phyloP scores from a whole-genome alignment of 208 protist genomes.

The Trypanosomatidae sp. region DNA sequence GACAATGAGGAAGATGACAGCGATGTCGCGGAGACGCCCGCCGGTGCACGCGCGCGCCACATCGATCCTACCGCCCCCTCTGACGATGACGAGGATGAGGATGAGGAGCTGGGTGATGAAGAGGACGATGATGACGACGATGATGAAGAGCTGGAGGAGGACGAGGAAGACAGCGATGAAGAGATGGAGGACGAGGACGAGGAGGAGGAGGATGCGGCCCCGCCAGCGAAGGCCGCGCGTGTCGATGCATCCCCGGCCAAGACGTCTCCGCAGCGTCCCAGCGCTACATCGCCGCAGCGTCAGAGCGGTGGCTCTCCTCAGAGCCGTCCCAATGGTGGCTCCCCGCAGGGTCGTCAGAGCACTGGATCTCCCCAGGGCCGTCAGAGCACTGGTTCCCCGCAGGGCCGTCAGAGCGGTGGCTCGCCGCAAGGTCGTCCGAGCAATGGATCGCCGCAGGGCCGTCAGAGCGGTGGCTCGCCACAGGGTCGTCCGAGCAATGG shows the following conservation, averaged over 20 bases:
- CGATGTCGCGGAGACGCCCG: too few relatives aligned
- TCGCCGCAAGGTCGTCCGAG: too few relatives aligned
- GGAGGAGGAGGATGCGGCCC: conserved; percentile 31
- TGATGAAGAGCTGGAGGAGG: conserved; percentile 21
- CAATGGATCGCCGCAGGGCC: conserved; percentile 20
- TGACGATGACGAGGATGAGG: conserved; percentile 1
- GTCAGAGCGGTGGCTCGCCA: conserved; percentile 18
- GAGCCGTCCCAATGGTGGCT: conserved; percentile 11
- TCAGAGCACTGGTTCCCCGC: conserved; percentile 5
- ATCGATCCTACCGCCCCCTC: too few relatives aligned
- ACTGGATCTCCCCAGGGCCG: conserved; percentile 18
- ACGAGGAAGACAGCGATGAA: conserved; percentile 40
- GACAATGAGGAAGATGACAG: too few relatives aligned
- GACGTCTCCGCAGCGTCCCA: too few relatives aligned
- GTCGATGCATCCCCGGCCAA: too few relatives aligned
- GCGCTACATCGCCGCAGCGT: conserved; percentile 16
- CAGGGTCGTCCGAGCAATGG: conserved; percentile 17
- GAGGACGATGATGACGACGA: conserved; percentile 25
- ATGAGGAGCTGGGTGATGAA: conserved; percentile 12
- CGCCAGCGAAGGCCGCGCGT: conserved; percentile 32
- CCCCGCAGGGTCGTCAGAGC: conserved; percentile 24
- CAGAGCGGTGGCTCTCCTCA: conserved; percentile 21
- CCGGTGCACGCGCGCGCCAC: too few relatives aligned
- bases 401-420: neutral
- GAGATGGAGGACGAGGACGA: conserved; percentile 48